Evolutionary conservation across 108 stramenopile genomes (phyloP), one percentile per base, ranked within the genome.

Genomic region (Cyclotella cryptica): DNA sequence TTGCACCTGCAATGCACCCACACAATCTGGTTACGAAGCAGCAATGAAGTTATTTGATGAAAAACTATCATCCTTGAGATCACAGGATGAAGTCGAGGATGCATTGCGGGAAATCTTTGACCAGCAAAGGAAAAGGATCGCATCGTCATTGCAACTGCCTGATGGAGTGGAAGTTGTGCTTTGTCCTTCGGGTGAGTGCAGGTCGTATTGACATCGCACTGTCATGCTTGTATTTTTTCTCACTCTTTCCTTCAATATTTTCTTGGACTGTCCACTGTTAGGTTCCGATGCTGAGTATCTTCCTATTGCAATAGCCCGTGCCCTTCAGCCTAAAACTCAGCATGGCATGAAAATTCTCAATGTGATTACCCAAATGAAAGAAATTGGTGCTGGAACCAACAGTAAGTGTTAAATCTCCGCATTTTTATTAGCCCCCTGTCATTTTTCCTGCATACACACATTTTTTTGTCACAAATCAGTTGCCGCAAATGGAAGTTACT

Each of bases 261-360:
- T 9, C 4, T 41, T 41, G 1, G 13, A 13, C 15, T 4, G 3
- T 40, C 39, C 39, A 35, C 61, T 35, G 21, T 9, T 58, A 63
- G 90, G 90, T 24, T 87, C 86, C 18, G 90, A 91, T 79, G 90
- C 90, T 13, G 90, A 91, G 76, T 91, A 91, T 47, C 51, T 91
- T 41, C 90, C 90, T 10, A 66, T 91, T 66, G 85, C 83, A 19
- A 88, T 91, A 54, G 90, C 88, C 28, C 83, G 80, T 24, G 82
- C 88, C 13, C 53, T 90, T 3, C 67, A 84, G 46, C 83, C 83
- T 40, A 71, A 78, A 22, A 63, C 61, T 63, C 61, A 63, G 12
- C 28, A 63, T 41, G 61, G 61, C 13, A 79, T 78, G 44, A 49
- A 53, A 11, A 88, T 91, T 55, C 51, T 72, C 17, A 88, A 88